phyloP scores from a whole-genome alignment of 1,139 yeast genomes.

The Geotrichum bryndzae region DNA sequence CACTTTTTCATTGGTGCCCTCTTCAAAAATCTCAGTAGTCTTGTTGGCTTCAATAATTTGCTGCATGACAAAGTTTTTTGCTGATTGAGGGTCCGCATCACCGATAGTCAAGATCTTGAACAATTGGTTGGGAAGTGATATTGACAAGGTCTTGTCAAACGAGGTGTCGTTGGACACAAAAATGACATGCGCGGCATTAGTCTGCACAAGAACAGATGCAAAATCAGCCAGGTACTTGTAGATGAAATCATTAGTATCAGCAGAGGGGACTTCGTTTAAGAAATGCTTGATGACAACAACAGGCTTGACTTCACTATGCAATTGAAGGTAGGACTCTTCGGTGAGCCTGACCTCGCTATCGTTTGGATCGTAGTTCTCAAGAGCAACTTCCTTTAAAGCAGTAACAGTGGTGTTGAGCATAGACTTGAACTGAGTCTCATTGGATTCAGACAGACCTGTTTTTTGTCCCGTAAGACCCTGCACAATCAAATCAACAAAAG shows the following conservation, averaged over 20 bases:
- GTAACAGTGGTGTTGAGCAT: conserved; percentile 70
- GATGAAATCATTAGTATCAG: conserved; percentile 54
- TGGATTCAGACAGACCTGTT: conserved; percentile 81
- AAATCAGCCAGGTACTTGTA: conserved; percentile 78
- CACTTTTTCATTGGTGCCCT: conserved; percentile 11
- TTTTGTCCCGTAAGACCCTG: conserved; percentile 93
- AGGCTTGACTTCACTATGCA: conserved; percentile 82
- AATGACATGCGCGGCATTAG: conserved; percentile 84
- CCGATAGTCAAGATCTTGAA: conserved; percentile 68
- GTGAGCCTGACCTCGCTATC: conserved; percentile 37
- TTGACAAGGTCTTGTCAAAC: conserved; percentile 58
- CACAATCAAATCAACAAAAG: conserved; percentile 74
- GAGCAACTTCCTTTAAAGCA: conserved; percentile 68
- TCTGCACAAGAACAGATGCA: conserved; percentile 71
- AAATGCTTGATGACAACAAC: conserved; percentile 78
- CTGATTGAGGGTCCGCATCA: conserved; percentile 72
- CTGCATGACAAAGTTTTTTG: conserved; percentile 62
- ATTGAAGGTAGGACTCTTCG: conserved; percentile 78
- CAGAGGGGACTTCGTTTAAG: conserved; percentile 47
- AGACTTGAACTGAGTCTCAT: conserved; percentile 75
- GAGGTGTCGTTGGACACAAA: conserved; percentile 83
- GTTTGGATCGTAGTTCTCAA: conserved; percentile 35
- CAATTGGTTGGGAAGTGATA: conserved; percentile 73
- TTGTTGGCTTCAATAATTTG: conserved; percentile 40
- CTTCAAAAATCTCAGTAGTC: conserved; percentile 9